These are phyloP conservation scores for Aspergillus niger DNA, from an alignment of 2,329 filamentous ascomycete genomes.

Conservation along the genomic window DNA sequence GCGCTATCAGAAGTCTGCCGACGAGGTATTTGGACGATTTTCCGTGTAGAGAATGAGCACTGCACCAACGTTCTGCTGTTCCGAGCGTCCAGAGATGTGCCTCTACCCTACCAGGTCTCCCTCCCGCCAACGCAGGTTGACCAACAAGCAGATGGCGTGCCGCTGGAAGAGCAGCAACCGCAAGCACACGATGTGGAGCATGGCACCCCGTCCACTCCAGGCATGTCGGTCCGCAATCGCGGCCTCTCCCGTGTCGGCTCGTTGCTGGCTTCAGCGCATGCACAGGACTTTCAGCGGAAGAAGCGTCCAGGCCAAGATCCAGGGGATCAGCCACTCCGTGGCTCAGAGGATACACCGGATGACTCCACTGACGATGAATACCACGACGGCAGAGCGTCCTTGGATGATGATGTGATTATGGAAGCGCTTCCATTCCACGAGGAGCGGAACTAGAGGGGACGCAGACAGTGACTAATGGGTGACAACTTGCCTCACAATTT, in stretches of 20 bases:
- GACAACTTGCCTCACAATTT: background rate
- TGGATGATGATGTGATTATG: constrained; percentile 18
- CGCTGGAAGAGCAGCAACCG: constrained; percentile 29
- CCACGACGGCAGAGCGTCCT: constrained; percentile 22
- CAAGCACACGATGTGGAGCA: constrained; percentile 32
- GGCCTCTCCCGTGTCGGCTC: constrained; percentile 58
- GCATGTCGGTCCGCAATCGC: constrained; percentile 29
- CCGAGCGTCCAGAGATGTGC: constrained; percentile 84
- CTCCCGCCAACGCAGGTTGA: constrained; percentile 20
- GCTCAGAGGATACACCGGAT: constrained; percentile 37
- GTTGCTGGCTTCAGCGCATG: constrained; percentile 81
- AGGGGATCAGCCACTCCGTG: constrained; percentile 36
- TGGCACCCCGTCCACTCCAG: constrained; percentile 29
- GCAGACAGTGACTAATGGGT: background rate
- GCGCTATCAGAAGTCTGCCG: constrained; percentile 78
- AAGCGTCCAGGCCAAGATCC: constrained; percentile 53
- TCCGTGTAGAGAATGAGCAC: constrained; percentile 97
- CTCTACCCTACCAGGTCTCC: constrained; percentile 71
- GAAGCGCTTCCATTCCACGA: constrained; percentile 20
- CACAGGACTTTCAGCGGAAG: constrained; percentile 87
- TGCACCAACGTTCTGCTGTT: constrained; percentile 88
- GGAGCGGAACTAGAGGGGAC: constrained; percentile 2
- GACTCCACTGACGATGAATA: constrained; percentile 44
- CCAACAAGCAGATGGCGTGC: constrained; percentile 24
- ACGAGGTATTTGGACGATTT: constrained; percentile 85